Percentiles rank a stretch among this genome's conserved stretches.
Conservation (phyloP, 441 rosid species). For the Pelargonium myrrhifolium region DNA sequence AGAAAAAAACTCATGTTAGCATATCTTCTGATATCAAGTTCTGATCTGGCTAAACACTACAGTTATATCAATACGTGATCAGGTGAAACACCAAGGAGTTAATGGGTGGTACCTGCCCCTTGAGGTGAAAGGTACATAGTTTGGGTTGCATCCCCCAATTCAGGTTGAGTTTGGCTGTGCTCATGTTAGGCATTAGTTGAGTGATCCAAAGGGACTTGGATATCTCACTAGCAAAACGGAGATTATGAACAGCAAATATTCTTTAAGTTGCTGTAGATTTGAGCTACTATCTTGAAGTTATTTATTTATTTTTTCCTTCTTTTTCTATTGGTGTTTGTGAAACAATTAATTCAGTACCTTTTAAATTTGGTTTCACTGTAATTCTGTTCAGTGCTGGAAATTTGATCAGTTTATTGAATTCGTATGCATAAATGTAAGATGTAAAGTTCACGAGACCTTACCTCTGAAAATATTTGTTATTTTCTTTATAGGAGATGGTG, state of each 20-base stretch:
- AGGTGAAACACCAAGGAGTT: neutral
- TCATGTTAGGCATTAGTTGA: neutral
- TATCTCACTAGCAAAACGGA: neutral
- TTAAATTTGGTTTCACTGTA: neutral
- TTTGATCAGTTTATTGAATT: neutral
- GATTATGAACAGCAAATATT: neutral
- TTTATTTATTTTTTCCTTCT: too few species aligned
- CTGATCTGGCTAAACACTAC: neutral
- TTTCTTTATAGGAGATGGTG: slow-evolving; percentile 77
- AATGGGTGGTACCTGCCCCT: neutral
- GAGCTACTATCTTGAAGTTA: slow-evolving; percentile 1
- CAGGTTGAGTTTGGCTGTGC: neutral
- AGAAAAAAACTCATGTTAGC: neutral
- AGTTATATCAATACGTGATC: neutral
- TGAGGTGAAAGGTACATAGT: neutral
- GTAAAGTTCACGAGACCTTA: slow-evolving; percentile 19
- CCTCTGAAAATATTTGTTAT: slow-evolving; percentile 60
- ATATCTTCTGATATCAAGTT: neutral
- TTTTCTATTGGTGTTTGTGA: neutral
- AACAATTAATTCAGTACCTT: neutral
- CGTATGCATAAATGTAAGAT: neutral
- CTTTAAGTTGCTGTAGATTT: neutral
- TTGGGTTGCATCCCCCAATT: neutral
- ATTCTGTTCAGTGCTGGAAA: neutral
- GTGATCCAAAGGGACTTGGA: slow-evolving; percentile 2